These are phyloP conservation scores for Begonia loranthoides DNA, from an alignment of 306 rosid genomes.

Conservation along the genomic window DNA sequence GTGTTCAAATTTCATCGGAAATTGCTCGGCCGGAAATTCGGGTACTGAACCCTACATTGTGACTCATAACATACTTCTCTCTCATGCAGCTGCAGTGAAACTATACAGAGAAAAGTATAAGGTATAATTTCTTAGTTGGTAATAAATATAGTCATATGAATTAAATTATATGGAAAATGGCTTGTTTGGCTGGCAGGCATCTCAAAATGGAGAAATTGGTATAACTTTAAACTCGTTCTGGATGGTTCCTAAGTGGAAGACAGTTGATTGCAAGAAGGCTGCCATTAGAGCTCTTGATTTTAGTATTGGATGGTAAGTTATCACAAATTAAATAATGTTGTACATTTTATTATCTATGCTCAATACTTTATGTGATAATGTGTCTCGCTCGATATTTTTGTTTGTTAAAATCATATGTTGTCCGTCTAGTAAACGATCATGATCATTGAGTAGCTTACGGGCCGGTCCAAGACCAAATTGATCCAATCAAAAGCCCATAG, in stretches of 20 bases:
- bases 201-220: slow-evolving; percentile 14
- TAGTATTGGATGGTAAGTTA: slow-evolving; percentile 10
- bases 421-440: no score
- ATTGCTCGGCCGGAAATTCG: slow-evolving; percentile 12
- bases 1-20: slow-evolving; percentile 10
- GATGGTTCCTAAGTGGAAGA: slow-evolving; percentile 7
- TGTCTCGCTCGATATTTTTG: no score
- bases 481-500: no score
- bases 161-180: neutral
- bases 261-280: slow-evolving; percentile 3
- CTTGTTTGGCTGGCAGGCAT: neutral
- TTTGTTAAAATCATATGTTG: no score
- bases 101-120: slow-evolving; percentile 14
- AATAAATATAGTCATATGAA: neutral
- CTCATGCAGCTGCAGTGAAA: slow-evolving; percentile 12
- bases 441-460: no score
- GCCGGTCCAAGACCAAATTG: no score
- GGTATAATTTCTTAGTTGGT: slow-evolving; percentile 1
- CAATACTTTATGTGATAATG: no score
- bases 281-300: slow-evolving; percentile 17
- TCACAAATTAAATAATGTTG: neutral
- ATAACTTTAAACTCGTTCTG: neutral
- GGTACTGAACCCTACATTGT: slow-evolving; percentile 14
- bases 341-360: neutral
- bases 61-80: slow-evolving; percentile 11